Conservation (phyloP, 2,329 filamentous ascomycete genomes). For the Zalaria obscura region DNA sequence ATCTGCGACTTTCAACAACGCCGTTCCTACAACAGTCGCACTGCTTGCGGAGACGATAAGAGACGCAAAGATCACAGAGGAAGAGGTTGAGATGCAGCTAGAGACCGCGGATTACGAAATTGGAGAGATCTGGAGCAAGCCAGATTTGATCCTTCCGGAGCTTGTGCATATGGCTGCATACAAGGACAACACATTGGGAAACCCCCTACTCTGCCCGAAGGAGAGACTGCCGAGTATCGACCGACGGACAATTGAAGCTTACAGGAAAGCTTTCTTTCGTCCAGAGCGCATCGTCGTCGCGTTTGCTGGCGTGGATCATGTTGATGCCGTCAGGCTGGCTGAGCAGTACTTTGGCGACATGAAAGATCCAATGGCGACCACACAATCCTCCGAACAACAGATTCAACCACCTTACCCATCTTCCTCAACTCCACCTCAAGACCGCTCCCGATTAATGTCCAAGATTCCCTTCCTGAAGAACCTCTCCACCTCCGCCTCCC, state of each 20-base stretch:
- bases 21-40: conserved; percentile 67
- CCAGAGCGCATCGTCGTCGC: conserved; percentile 89
- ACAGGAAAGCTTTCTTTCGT: conserved; percentile 69
- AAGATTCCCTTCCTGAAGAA: conserved; percentile 85
- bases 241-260: conserved; percentile 57
- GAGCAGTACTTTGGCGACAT: conserved; percentile 89
- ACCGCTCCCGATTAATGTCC: conserved; percentile 56
- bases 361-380: conserved; percentile 27
- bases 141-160: conserved; percentile 89
- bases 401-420: conserved; percentile 26
- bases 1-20: conserved; percentile 89
- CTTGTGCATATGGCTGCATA: conserved; percentile 90
- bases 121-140: conserved; percentile 93
- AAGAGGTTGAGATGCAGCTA: conserved; percentile 76
- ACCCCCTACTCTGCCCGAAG: conserved; percentile 79
- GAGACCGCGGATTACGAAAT: conserved; percentile 92
- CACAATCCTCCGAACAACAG: conserved; percentile 10
- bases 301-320: conserved; percentile 81
- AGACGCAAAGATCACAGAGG: conserved; percentile 68
- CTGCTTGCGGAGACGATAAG: conserved; percentile 89
- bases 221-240: conserved; percentile 68
- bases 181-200: conserved; percentile 89
- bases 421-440: conserved; percentile 28
- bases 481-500: conserved; percentile 59
- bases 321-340: conserved; percentile 62